A percentile compares a stretch with the other conserved stretches of the same genome.
Conservation (phyloP, 306 rosid genomes). For the Parietaria judaica region DNA sequence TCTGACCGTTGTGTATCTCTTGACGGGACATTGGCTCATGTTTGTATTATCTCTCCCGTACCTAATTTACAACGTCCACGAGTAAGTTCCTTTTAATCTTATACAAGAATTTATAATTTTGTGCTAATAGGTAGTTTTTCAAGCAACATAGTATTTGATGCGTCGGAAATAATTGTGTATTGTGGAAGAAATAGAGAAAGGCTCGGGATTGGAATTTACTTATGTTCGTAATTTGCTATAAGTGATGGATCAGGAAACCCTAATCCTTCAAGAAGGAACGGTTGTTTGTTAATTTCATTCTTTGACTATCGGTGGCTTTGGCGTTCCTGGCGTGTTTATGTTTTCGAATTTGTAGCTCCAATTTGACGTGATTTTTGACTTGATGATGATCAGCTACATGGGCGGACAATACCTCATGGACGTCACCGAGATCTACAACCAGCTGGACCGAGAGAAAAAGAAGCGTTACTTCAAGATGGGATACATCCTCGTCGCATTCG, state of each 20-base stretch:
- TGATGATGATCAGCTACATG: conserved; percentile 47
- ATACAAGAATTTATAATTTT: background rate
- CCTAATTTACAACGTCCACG: conserved; percentile 55
- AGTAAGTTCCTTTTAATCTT: conserved; percentile 48
- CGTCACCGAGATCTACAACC: conserved; percentile 84
- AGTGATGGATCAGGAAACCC: no score
- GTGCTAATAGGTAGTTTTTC: background rate
- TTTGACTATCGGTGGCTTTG: no score
- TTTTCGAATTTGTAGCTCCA: conserved; percentile 8
- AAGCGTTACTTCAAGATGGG: conserved; percentile 46
- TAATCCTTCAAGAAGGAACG: no score
- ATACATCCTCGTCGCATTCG: conserved; percentile 36
- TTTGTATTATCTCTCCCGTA: conserved; percentile 55
- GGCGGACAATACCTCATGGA: conserved; percentile 47
- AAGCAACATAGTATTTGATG: no score
- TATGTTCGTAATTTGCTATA: no score
- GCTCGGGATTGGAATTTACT: no score
- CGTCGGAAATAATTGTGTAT: no score
- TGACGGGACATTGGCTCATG: conserved; percentile 66
- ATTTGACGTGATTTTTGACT: background rate
- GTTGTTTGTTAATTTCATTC: no score
- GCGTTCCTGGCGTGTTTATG: background rate
- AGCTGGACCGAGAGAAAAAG: conserved; percentile 66
- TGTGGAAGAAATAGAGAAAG: no score
- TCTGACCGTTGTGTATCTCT: conserved; percentile 49